Base-by-base conservation (phyloP, 1,284 basidiomycete genomes). In the Apiotrichum gamsii region DNA sequence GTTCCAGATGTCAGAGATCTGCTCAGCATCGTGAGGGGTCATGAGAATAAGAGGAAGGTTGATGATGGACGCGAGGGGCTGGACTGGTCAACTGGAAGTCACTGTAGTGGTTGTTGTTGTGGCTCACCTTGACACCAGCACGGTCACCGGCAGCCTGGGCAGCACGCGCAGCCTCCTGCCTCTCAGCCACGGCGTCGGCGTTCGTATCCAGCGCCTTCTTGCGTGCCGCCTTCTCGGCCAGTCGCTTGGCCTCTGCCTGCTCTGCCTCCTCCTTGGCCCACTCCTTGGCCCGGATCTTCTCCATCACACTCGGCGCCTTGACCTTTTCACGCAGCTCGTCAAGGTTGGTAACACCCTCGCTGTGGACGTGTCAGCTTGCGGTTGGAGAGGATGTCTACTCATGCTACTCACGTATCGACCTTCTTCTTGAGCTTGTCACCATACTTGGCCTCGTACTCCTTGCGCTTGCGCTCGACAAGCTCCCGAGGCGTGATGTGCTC, bases 1-100 rank as follows among this genome's bases (percentile, higher is more conserved):
- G n/a, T 81, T 86, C 91, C 91, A 95, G 1, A 95, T 77, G 1
- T 82, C 77, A 4, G 82, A 79, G 55, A 96, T 78, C 63, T 86
- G 83, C 9, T 80, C 77, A 3, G 82, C 53, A 1, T 84, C 83
- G 59, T 90, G 86, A 0, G 85, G 81, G 3, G 78, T 79, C 21
- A 80, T 74, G 38, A 87, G 65, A 9, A 93, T 72, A 46, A 82
- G 80, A 15, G 81, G 74, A 13, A 91, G 69, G 69, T 93, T 89
- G 58, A 95, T 74, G 49, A 94, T 85, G 9, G 79, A 81, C 16
- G 81, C 79, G 14, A 95, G 76, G 15, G 89, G 83, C 90, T 94
- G 58, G 15, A 6, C 13, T 14, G 6, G 32, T 21, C 25, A 42
- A 30, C 36, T 34, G 8, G 4, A 13, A 15, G 9, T n/a, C n/a